phyloP scores from a whole-genome alignment of 768 basidiomycete species.

The Tulasnella sp. region DNA sequence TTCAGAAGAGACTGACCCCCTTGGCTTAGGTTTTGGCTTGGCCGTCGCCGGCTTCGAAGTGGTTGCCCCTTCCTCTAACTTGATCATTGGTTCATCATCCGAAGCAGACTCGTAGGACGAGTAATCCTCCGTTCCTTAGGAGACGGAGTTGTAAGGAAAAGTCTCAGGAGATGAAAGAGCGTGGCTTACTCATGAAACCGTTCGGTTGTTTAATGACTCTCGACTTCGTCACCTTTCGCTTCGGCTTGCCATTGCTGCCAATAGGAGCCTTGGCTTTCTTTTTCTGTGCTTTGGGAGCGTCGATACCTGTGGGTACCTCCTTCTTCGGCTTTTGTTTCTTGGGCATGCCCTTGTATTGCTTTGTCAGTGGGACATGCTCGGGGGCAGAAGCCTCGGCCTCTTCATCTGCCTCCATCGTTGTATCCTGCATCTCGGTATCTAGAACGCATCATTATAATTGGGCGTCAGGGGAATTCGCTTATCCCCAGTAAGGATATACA shows the following conservation, averaged over 20 bases:
- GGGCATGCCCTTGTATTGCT: conserved; percentile 30
- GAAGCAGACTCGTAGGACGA: conserved; percentile 76
- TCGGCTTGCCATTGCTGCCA: conserved; percentile 75
- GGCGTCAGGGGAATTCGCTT: conserved; percentile 28
- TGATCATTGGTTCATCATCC: conserved; percentile 53
- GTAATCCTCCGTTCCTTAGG: conserved; percentile 70
- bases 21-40: neutral
- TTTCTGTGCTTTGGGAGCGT: conserved; percentile 40
- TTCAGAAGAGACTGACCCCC: neutral
- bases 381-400: conserved; percentile 27
- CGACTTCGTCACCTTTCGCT: conserved; percentile 60
- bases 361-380: conserved; percentile 29
- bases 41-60: neutral
- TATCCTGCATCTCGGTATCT: conserved; percentile 29
- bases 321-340: conserved; percentile 26
- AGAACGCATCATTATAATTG: conserved; percentile 11
- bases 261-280: conserved; percentile 54
- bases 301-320: conserved; percentile 30
- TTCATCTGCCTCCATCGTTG: conserved; percentile 35
- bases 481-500: neutral
- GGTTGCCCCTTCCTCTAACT: conserved; percentile 35
- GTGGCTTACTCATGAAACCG: conserved; percentile 61
- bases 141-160: neutral
- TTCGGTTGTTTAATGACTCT: conserved; percentile 54
- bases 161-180: conserved; percentile 13